phyloP scores from a whole-genome alignment of 1,284 basidiomycete genomes.

The Polyporus tsugae region DNA sequence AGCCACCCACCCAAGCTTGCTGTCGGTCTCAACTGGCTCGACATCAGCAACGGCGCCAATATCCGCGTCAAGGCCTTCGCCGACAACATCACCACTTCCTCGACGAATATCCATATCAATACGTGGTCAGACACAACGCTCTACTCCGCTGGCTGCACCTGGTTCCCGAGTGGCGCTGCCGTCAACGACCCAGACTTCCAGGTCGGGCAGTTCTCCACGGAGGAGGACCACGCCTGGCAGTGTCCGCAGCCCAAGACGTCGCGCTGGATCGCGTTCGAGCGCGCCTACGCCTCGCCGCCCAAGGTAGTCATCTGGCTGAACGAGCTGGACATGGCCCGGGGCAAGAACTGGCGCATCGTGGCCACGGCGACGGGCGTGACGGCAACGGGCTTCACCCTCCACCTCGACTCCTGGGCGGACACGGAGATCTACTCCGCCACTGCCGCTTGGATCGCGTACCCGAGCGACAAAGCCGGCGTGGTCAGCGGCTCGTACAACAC shows the following conservation, averaged over 20 bases:
- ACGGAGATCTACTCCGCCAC: constrained; percentile 12
- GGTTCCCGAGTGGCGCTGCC: neutral
- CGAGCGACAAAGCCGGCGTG: constrained; percentile 8
- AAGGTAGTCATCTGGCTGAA: neutral
- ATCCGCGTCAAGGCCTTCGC: neutral
- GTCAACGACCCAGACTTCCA: constrained; percentile 21
- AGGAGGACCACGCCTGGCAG: neutral
- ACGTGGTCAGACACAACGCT: neutral
- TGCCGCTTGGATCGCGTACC: constrained; percentile 19
- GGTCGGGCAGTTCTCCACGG: constrained; percentile 11
- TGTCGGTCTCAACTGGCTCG: neutral
- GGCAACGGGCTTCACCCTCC: constrained; percentile 16
- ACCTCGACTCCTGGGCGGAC: constrained; percentile 20
- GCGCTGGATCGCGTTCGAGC: neutral
- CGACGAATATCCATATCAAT: neutral
- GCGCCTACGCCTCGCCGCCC: neutral
- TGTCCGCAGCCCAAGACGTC: neutral
- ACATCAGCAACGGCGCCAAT: neutral
- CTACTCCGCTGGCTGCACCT: neutral
- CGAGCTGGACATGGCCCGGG: neutral
- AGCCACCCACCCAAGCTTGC: neutral
- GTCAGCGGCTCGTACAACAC: constrained; percentile 17
- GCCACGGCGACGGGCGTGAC: constrained; percentile 5
- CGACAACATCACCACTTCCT: neutral
- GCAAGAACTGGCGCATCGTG: neutral